phyloP scores from a whole-genome alignment of 2,329 filamentous ascomycete genomes.

The Tothia fuscella region DNA sequence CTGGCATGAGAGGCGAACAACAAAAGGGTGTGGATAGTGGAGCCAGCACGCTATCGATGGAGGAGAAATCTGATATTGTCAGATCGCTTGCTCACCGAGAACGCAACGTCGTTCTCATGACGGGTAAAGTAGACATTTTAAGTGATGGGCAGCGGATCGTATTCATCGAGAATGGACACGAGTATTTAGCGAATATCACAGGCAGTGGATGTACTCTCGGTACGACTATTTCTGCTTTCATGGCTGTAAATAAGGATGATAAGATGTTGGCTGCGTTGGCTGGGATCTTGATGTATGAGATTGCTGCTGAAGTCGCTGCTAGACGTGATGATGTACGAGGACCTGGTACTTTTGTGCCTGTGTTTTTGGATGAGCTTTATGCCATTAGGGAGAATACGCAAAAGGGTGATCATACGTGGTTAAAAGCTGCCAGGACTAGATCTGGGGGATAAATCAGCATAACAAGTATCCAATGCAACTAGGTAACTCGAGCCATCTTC shows the following conservation, averaged over 20 bases:
- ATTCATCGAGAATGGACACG: conserved; percentile 65
- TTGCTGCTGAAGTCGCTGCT: conserved; percentile 59
- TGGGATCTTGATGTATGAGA: conserved; percentile 65
- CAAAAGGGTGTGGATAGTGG: conserved; percentile 81
- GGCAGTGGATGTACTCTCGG: conserved; percentile 74
- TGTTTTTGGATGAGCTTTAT: conserved; percentile 63
- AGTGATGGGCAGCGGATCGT: conserved; percentile 61
- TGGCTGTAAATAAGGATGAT: conserved; percentile 52
- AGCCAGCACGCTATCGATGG: conserved; percentile 38
- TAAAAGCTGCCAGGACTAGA: not conserved
- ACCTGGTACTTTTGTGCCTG: conserved; percentile 76
- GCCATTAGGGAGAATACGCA: not conserved
- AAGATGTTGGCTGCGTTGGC: conserved; percentile 62
- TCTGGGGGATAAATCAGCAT: too few species aligned
- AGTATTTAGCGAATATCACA: conserved; percentile 56
- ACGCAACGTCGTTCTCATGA: conserved; percentile 67
- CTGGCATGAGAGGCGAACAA: conserved; percentile 38
- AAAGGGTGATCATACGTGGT: not conserved
- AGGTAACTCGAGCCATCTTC: too few species aligned
- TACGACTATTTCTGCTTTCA: conserved; percentile 63
- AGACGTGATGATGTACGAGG: conserved; percentile 52
- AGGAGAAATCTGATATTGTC: conserved; percentile 52
- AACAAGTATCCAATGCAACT: too few species aligned
- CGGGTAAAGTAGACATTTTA: conserved; percentile 64
- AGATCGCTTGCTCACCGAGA: conserved; percentile 54